Evolutionary conservation across 768 basidiomycete species (phyloP).

Genomic region (Boletus patriciae): DNA sequence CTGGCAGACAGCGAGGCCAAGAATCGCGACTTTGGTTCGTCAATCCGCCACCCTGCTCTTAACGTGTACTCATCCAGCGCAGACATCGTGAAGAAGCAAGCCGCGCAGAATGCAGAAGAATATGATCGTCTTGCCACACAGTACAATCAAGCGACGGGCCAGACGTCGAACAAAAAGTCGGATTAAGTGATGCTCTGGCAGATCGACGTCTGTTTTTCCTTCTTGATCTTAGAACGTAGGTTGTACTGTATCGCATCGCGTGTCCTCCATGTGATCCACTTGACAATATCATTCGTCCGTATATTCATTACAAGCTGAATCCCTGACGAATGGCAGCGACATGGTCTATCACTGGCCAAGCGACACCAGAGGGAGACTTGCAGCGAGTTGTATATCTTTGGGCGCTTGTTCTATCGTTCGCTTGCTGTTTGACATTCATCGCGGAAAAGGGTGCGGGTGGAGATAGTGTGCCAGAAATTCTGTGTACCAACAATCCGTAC

Average conservation of each 20-base stretch:
- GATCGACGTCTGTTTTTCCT: background rate
- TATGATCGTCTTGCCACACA: conserved; percentile 81
- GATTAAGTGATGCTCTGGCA: conserved; percentile 43
- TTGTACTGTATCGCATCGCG: background rate
- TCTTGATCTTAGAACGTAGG: background rate
- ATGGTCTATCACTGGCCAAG: too few species aligned
- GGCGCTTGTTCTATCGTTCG: too few species aligned
- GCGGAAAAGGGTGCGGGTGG: too few species aligned
- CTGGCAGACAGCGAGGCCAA: conserved; percentile 57
- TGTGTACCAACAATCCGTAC: too few species aligned
- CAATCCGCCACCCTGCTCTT: conserved; percentile 8
- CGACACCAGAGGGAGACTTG: too few species aligned
- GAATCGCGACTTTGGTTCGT: conserved; percentile 62
- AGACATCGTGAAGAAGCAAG: conserved; percentile 85
- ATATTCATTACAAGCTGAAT: background rate
- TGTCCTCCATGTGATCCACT: background rate
- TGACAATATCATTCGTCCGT: background rate
- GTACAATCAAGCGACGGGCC: conserved; percentile 69
- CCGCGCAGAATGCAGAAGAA: conserved; percentile 71
- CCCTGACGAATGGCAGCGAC: too few species aligned
- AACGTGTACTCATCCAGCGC: background rate
- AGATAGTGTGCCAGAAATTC: too few species aligned
- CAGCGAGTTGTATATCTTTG: too few species aligned
- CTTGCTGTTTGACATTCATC: too few species aligned
- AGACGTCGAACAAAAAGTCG: conserved; percentile 58